Percentiles rank a stretch among this genome's conserved stretches.
Evolutionary conservation across 495 filamentous ascomycete genomes (phyloP).

Genomic region (Hypoxylon trugodes): DNA sequence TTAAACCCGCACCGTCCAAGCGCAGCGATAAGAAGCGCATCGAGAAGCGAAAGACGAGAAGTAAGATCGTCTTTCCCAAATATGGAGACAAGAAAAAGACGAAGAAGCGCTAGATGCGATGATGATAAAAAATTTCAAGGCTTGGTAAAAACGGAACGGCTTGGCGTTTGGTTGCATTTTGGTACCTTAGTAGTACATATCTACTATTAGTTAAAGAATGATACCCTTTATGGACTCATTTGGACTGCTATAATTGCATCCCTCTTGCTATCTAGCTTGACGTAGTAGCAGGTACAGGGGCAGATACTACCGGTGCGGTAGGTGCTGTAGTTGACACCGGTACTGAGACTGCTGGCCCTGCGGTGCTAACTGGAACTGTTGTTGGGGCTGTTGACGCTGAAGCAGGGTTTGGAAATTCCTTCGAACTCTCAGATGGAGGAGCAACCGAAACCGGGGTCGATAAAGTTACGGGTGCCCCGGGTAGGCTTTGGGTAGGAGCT

Average conservation of each 20-base stretch:
- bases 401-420: not conserved
- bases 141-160: slow-evolving; percentile 7
- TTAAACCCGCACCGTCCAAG: slow-evolving; percentile 43
- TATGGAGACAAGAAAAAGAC: slow-evolving; percentile 56
- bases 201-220: slow-evolving; percentile 33
- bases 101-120: slow-evolving; percentile 46
- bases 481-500: too few species aligned
- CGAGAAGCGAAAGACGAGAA: slow-evolving; percentile 59
- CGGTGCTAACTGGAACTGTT: not conserved
- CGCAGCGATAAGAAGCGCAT: slow-evolving; percentile 49
- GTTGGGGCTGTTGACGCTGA: not conserved
- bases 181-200: slow-evolving; percentile 29
- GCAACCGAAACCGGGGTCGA: not conserved
- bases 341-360: not conserved
- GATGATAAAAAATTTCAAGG: not conserved
- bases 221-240: slow-evolving; percentile 35
- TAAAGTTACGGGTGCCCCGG: too few species aligned
- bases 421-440: not conserved
- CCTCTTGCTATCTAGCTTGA: too few species aligned
- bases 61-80: slow-evolving; percentile 61
- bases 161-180: slow-evolving; percentile 35
- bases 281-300: too few species aligned
- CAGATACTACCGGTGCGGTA: too few species aligned
- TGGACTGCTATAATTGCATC: slow-evolving; percentile 15
- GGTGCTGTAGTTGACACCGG: slow-evolving; percentile 1